Base-by-base conservation (phyloP, 2,329 filamentous ascomycete species). In the Microsporum audouinii region DNA sequence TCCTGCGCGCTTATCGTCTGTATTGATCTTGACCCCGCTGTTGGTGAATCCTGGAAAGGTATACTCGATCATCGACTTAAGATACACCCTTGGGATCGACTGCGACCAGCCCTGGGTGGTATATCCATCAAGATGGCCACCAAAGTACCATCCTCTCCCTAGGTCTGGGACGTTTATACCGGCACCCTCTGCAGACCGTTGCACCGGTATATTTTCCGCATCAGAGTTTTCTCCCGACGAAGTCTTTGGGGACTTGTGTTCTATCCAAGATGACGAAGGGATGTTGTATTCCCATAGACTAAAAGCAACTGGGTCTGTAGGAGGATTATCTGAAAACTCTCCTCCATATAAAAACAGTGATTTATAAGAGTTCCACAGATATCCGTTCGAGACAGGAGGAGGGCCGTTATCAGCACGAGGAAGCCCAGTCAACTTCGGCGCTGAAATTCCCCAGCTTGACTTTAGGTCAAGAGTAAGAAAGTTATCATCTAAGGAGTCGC, bases 91-190 rank as follows among this genome's bases (percentile, higher is more conserved):
- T 0, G 77, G 73, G 27, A 83, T 78, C 59, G 83, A 79, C 58
- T 82, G 80, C n/a, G 84, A 84, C 88, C 88, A 91, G 10, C 84
- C 87, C 65, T 78, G 71, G 1, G 82, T 84, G 0, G 81, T 84
- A 63, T 82, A 80, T 31, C 76, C 78, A 70, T 91, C 88, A 4
- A 88, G 75, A 71, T 91, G 88, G 0, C 88, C 88, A 31, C 87
- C 88, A 72, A 91, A 91, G 71, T 89, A 91, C 78, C 84, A 91
- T 36, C 86, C 88, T 55, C 86, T 74, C 0, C 87, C 87, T 0
- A 90, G 74, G 60, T 85, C 82, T 0, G 86, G 83, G 0, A 91
- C 83, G 33, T 84, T 87, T 12, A 88, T 73, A 0, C 87, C 87
- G 8, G 88, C 86, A 5, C 88, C 88, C 70, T 91, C 88, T 1